Percentiles rank a stretch among this genome's conserved stretches.
phyloP scores from a whole-genome alignment of 2,329 filamentous ascomycete species.

The Fusarium nematophilum region DNA sequence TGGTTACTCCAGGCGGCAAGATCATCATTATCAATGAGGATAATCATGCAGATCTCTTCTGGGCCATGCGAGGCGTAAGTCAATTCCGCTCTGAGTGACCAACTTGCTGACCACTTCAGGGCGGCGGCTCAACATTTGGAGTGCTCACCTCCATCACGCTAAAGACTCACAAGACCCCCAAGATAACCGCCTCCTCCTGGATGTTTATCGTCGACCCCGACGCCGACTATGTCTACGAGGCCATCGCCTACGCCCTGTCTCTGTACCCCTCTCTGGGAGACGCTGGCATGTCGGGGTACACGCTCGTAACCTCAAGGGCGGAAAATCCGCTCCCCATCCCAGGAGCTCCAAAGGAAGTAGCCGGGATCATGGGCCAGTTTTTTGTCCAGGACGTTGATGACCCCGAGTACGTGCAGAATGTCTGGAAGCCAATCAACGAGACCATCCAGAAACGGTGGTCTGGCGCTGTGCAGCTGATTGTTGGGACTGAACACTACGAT shows the following conservation, averaged over 20 bases:
- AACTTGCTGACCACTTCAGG: slow-evolving; percentile 48
- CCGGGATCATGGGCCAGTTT: slow-evolving; percentile 50
- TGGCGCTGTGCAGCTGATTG: slow-evolving; percentile 32
- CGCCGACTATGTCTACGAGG: slow-evolving; percentile 55
- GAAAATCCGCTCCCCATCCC: slow-evolving; percentile 52
- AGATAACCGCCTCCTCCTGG: slow-evolving; percentile 42
- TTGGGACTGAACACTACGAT: slow-evolving; percentile 37
- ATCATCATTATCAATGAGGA: slow-evolving; percentile 63
- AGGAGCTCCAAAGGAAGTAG: slow-evolving; percentile 45
- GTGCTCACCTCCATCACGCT: slow-evolving; percentile 68
- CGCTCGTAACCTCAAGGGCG: slow-evolving; percentile 50
- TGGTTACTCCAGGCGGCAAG: slow-evolving; percentile 64
- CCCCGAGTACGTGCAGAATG: slow-evolving; percentile 33
- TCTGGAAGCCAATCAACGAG: slow-evolving; percentile 51
- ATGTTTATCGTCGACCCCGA: slow-evolving; percentile 42
- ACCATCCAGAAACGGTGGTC: slow-evolving; percentile 54
- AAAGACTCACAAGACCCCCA: slow-evolving; percentile 60
- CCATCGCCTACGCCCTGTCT: slow-evolving; percentile 59
- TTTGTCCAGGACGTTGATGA: slow-evolving; percentile 52
- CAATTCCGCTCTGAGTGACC: not conserved
- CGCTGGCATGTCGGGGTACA: slow-evolving; percentile 63
- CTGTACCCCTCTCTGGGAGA: slow-evolving; percentile 60
- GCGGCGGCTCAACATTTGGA: slow-evolving; percentile 70
- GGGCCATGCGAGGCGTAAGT: slow-evolving; percentile 70
- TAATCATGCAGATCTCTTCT: slow-evolving; percentile 69